Evolutionary conservation across 2,329 filamentous ascomycete genomes (phyloP).

Genomic region (Bipolaris gigantea): DNA sequence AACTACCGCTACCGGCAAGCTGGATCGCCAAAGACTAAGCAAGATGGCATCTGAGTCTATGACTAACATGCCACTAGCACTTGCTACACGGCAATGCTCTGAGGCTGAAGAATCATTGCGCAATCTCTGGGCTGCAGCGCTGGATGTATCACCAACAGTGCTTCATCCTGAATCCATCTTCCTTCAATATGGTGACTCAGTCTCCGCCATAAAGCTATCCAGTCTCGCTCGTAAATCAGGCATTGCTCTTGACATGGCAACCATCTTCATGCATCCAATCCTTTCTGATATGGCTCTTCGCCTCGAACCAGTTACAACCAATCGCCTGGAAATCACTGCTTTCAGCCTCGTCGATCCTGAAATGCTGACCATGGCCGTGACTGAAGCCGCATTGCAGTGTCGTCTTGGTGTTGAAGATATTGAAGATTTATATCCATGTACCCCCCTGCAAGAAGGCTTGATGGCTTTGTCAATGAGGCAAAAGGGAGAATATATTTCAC

Average conservation of each 20-base stretch:
- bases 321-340: background rate
- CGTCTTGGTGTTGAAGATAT: background rate
- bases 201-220: background rate
- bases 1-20: background rate
- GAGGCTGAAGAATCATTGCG: background rate
- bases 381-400: background rate
- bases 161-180: background rate
- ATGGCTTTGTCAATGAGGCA: background rate
- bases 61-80: background rate
- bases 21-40: background rate
- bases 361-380: background rate
- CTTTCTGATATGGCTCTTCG: background rate
- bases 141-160: background rate
- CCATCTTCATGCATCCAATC: background rate
- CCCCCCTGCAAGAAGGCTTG: background rate
- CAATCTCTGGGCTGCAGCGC: background rate
- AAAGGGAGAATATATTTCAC: background rate
- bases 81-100: background rate
- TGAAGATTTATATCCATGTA: background rate
- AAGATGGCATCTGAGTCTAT: background rate
- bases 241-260: background rate
- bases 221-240: background rate
- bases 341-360: background rate
- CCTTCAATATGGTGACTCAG: background rate
- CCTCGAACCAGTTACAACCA: background rate